Conservation (phyloP, 106 monocot species). For the Dendrobium nobile region DNA sequence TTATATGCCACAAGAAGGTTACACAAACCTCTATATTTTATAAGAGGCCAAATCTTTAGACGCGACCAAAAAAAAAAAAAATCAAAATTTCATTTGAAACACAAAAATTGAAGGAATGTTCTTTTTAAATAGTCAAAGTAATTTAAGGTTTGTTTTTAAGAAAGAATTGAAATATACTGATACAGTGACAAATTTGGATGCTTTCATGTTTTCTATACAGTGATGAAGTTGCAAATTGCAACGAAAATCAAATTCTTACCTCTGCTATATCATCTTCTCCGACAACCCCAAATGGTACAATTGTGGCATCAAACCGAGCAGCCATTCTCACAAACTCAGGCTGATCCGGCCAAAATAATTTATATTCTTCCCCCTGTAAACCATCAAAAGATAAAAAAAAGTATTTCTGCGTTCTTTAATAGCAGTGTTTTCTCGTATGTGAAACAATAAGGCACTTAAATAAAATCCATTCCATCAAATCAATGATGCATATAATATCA, state of each 20-base stretch:
- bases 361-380: constrained; percentile 89
- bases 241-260: constrained; percentile 26
- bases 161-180: background rate
- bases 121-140: background rate
- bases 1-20: too few species aligned
- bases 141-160: background rate
- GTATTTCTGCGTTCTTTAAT: too few species aligned
- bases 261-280: constrained; percentile 90
- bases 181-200: background rate
- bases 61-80: background rate
- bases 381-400: background rate
- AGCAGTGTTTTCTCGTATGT: too few species aligned
- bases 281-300: constrained; percentile 91
- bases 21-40: too few species aligned
- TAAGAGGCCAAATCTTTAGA: too few species aligned
- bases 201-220: background rate
- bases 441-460: too few species aligned
- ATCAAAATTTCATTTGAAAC: background rate
- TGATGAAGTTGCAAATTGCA: background rate
- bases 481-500: too few species aligned
- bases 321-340: constrained; percentile 99
- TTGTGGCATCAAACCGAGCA: constrained; percentile 74
- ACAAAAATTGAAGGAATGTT: background rate
- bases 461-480: too few species aligned
- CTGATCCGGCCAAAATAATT: constrained; percentile 87